Base-by-base conservation (phyloP, 495 filamentous ascomycete species). In the Pseudotulostoma volvatum region DNA sequence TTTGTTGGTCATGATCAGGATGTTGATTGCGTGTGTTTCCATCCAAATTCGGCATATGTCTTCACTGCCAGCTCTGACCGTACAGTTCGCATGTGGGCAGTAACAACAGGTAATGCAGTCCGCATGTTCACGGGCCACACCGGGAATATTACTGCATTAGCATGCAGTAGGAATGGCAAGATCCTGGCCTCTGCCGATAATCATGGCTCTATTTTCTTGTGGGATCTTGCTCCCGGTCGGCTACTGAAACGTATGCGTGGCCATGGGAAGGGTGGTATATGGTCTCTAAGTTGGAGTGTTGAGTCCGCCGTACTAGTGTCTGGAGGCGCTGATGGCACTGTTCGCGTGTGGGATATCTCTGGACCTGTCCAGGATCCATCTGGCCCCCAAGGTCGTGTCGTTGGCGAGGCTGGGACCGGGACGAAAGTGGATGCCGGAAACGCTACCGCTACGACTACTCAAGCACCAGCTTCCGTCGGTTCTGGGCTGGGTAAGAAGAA, bases 61-160 rank as follows among this genome's bases (percentile, higher is more conserved):
- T 93, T 96, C 60, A 94, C 90, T 1, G 84, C 79, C 0, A 85
- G 81, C 36, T 77, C 68, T 33, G 90, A 97, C 56, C 83, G 83
- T 59, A 86, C 85, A 0, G 83, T 95, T 15, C 77, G 90, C 14
- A 95, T 97, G 87, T 97, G 90, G 88, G 73, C 81, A n/a, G 66
- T 94, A n/a, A 64, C 68, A 1, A 84, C 74, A 5, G 90, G 90
- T 15, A 77, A 77, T 40, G 78, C 81, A 31, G 83, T 94, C 0
- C 80, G 90, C 14, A 71, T 96, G 50, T 96, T 96, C 53, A 87
- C 79, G 2, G 92, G 90, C 14, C 92, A 96, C 44, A 76, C 76
- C 2, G 81, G 85, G 13, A 79, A 79, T 49, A 70, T 95, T 52
- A 93, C 78, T 9, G 68, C 84, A 0, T 54, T 97, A 39, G 73